phyloP scores from a whole-genome alignment of 257 asterid species.

The Nicotiana benthamiana region DNA sequence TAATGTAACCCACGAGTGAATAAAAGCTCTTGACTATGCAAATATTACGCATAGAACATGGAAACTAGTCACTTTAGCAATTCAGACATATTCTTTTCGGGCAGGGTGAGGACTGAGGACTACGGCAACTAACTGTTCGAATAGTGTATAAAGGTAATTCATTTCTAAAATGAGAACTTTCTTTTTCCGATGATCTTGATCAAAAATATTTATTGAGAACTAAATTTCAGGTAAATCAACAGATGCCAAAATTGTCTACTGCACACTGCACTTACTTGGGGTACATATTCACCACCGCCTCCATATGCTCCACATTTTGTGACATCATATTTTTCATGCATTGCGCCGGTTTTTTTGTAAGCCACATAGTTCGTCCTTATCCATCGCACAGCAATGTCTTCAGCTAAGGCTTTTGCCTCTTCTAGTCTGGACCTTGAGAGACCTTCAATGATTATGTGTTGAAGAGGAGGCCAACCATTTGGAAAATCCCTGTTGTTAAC shows the following conservation, averaged over 20 bases:
- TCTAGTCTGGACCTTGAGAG: conserved; percentile 43
- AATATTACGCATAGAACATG: not conserved
- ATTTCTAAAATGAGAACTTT: not conserved
- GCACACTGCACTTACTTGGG: conserved; percentile 52
- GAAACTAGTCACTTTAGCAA: not conserved
- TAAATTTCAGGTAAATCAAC: not conserved
- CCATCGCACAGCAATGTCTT: conserved; percentile 68
- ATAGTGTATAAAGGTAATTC: not conserved
- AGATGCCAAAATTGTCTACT: not conserved
- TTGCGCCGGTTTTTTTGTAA: conserved; percentile 57
- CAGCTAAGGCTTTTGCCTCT: conserved; percentile 41
- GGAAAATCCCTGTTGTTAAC: conserved; percentile 69
- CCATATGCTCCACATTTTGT: conserved; percentile 66
- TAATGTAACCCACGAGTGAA: not conserved
- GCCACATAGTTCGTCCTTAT: conserved; percentile 63
- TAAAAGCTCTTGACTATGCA: not conserved
- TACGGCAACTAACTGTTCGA: not conserved
- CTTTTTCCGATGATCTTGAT: not conserved
- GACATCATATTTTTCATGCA: conserved; percentile 86
- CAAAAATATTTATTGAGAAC: not conserved
- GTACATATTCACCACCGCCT: conserved; percentile 85
- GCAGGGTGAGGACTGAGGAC: not conserved
- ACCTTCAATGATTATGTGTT: conserved; percentile 89
- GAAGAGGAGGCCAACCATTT: conserved; percentile 96
- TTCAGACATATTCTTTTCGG: not conserved